phyloP scores from a whole-genome alignment of 768 basidiomycete genomes.

The Auriscalpium microsporum region DNA sequence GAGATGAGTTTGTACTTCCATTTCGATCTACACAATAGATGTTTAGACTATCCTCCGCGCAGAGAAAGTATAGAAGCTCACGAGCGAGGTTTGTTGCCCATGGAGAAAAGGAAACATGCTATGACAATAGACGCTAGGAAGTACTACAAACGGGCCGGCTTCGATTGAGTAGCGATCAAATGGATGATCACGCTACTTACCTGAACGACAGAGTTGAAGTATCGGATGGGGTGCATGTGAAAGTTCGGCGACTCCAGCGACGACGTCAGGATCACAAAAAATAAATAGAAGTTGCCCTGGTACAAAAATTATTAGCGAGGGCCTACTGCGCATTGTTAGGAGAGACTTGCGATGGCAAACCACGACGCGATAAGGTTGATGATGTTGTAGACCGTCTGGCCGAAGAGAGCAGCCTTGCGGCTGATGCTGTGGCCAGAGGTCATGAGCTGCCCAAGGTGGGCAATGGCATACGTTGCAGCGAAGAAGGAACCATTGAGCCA shows the following conservation, averaged over 20 bases:
- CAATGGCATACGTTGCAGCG: slow-evolving; percentile 87
- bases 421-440: slow-evolving; percentile 72
- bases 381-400: slow-evolving; percentile 82
- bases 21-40: slow-evolving; percentile 39
- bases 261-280: slow-evolving; percentile 89
- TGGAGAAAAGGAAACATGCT: slow-evolving; percentile 88
- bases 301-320: not conserved
- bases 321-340: not conserved
- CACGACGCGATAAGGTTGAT: slow-evolving; percentile 86
- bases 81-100: slow-evolving; percentile 93
- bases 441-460: slow-evolving; percentile 74
- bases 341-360: slow-evolving; percentile 73
- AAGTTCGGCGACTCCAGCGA: slow-evolving; percentile 76
- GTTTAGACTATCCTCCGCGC: not conserved
- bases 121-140: slow-evolving; percentile 76
- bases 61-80: slow-evolving; percentile 25
- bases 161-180: not conserved
- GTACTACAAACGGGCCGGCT: slow-evolving; percentile 39
- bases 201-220: slow-evolving; percentile 71
- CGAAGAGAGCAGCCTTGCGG: slow-evolving; percentile 64
- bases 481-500: slow-evolving; percentile 94
- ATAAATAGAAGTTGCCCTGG: slow-evolving; percentile 91
- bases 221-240: slow-evolving; percentile 49
- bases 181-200: slow-evolving; percentile 25
- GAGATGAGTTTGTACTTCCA: slow-evolving; percentile 83